Evolutionary conservation across 1,139 yeast genomes (phyloP).

Genomic region (Yamadazyma aaseri): DNA sequence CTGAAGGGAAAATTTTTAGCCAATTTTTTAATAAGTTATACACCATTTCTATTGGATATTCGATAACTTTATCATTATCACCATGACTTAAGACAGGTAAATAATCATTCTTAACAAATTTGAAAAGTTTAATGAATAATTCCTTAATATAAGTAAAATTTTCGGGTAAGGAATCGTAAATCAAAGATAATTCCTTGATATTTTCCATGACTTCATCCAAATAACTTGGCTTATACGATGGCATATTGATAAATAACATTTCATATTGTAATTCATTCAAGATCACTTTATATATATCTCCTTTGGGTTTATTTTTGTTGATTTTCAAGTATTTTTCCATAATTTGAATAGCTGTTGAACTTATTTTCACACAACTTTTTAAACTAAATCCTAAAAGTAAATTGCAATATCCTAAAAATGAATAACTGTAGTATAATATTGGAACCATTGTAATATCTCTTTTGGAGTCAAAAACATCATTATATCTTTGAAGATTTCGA

Average conservation of each 20-base stretch:
- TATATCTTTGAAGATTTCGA: constrained; percentile 8
- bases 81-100: constrained; percentile 5
- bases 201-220: constrained; percentile 23
- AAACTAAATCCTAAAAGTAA: constrained; percentile 22
- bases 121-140: constrained; percentile 4
- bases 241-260: constrained; percentile 23
- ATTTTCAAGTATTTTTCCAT: constrained; percentile 14
- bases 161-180: constrained; percentile 14
- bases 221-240: constrained; percentile 27
- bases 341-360: constrained; percentile 16
- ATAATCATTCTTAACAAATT: constrained; percentile 4
- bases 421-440: constrained; percentile 18
- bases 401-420: constrained; percentile 18
- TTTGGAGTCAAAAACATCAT: constrained; percentile 7
- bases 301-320: constrained; percentile 10
- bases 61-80: constrained; percentile 14
- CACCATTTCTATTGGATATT: constrained; percentile 20
- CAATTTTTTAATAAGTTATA: constrained; percentile 24
- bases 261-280: constrained; percentile 14
- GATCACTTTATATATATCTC: constrained; percentile 8
- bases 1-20: constrained; percentile 23
- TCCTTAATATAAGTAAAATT: constrained; percentile 1
- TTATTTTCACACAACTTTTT: constrained; percentile 19
- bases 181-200: constrained; percentile 16
- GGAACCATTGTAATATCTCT: constrained; percentile 12